A percentile compares a stretch with the other conserved stretches of the same genome.
Evolutionary conservation across 2,329 filamentous ascomycete species (phyloP).

Genomic region (Aspergillus floridensis): DNA sequence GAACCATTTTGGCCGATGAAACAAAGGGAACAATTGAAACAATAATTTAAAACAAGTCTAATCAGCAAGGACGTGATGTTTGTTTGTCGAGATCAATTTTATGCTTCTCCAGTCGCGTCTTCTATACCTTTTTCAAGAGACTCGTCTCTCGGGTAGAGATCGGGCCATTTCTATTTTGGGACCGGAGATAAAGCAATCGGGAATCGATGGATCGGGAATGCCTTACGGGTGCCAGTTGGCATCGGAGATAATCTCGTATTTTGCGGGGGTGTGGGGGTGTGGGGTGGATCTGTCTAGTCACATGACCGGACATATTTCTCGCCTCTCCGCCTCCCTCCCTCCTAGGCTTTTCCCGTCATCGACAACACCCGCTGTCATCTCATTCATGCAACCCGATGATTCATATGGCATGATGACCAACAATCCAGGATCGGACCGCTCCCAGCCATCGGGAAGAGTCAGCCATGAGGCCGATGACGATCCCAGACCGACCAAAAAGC

Average conservation of each 20-base stretch:
- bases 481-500: constrained; percentile 1
- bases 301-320: neutral
- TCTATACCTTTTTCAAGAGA: neutral
- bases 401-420: neutral
- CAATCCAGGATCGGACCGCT: neutral
- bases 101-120: neutral
- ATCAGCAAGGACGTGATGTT: too few species aligned
- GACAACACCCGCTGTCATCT: neutral
- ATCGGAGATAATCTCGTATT: too few species aligned
- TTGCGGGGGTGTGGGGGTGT: too few species aligned
- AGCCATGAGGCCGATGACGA: neutral
- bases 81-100: too few species aligned
- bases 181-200: neutral
- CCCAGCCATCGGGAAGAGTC: neutral
- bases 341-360: neutral
- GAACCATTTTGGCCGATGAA: neutral
- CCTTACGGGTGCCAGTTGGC: neutral
- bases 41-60: neutral
- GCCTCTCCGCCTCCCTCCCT: neutral
- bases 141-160: neutral
- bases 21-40: neutral
- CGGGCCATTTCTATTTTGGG: neutral
- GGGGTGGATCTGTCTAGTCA: neutral
- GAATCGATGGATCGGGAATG: neutral
- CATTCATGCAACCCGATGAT: neutral